These are phyloP conservation scores for Rostrohypoxylon terebratum DNA, from an alignment of 495 filamentous ascomycete genomes.

Conservation along the genomic window DNA sequence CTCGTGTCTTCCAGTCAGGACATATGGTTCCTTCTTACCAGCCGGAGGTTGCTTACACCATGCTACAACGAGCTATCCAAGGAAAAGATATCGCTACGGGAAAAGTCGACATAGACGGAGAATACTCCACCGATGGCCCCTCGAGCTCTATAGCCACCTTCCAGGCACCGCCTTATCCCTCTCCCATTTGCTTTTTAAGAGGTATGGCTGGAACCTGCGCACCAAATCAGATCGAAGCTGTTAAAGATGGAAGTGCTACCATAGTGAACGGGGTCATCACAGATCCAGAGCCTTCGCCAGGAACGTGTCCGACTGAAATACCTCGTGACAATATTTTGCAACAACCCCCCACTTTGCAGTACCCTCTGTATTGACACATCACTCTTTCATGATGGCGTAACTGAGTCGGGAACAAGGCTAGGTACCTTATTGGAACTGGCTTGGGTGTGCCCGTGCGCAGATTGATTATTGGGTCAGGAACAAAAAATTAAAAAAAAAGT, in stretches of 20 bases:
- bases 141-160: slow-evolving; percentile 13
- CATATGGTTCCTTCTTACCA: slow-evolving; percentile 68
- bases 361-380: too few relatives aligned
- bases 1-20: slow-evolving; percentile 69
- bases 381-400: too few relatives aligned
- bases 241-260: slow-evolving; percentile 18
- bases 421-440: too few relatives aligned
- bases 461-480: too few relatives aligned
- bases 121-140: slow-evolving; percentile 25
- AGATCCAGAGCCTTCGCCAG: too few relatives aligned
- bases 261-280: slow-evolving; percentile 30
- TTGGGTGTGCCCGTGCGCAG: too few relatives aligned
- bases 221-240: slow-evolving; percentile 34
- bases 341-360: too few relatives aligned
- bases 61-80: slow-evolving; percentile 59
- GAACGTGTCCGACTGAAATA: too few relatives aligned
- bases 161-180: slow-evolving; percentile 5
- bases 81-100: slow-evolving; percentile 69
- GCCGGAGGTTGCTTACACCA: slow-evolving; percentile 59
- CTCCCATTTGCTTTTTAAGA: slow-evolving; percentile 34
- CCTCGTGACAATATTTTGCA: too few relatives aligned
- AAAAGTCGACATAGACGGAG: slow-evolving; percentile 36
- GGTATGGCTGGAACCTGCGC: slow-evolving; percentile 32
- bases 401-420: too few relatives aligned
- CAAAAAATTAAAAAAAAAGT: too few relatives aligned